Evolutionary conservation across 805 yeast species (phyloP).

Genomic region (Starmerella stigmatis): DNA sequence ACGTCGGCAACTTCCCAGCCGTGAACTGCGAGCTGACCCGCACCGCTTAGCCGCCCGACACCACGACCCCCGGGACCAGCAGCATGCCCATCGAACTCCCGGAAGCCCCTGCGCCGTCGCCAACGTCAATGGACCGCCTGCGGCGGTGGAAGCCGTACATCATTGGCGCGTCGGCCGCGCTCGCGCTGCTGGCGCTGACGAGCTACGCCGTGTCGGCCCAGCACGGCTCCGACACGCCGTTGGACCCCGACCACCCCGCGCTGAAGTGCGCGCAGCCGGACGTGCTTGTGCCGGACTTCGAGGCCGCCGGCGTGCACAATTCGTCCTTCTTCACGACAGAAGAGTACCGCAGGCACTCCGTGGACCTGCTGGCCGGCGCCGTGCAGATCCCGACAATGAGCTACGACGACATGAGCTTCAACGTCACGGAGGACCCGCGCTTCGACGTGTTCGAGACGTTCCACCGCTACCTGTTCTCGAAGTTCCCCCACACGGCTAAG

Average conservation of each 20-base stretch:
- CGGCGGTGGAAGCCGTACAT: slow-evolving; percentile 4
- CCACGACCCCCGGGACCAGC: no score
- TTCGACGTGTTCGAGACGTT: slow-evolving; percentile 42
- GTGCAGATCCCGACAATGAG: slow-evolving; percentile 56
- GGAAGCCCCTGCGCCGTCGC: neutral
- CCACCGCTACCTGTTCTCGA: slow-evolving; percentile 42
- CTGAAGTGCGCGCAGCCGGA: slow-evolving; percentile 12
- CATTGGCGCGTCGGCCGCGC: slow-evolving; percentile 3
- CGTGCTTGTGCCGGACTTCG: slow-evolving; percentile 9
- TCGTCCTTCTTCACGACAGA: slow-evolving; percentile 10
- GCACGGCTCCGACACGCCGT: neutral
- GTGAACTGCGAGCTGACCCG: no score
- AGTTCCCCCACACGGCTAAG: slow-evolving; percentile 46
- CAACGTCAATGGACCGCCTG: neutral
- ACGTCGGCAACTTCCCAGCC: no score
- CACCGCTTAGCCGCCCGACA: no score
- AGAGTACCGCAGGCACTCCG: slow-evolving; percentile 15
- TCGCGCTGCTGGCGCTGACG: slow-evolving; percentile 1
- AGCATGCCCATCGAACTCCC: slow-evolving; percentile 6
- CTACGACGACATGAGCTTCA: slow-evolving; percentile 41
- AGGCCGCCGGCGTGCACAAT: slow-evolving; percentile 6
- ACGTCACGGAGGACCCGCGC: slow-evolving; percentile 42
- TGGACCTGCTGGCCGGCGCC: slow-evolving; percentile 35
- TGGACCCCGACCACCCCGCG: neutral
- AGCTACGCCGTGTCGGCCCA: slow-evolving; percentile 5